Evolutionary conservation across 805 yeast genomes (phyloP).

Genomic region (Komagataella phaffii): DNA sequence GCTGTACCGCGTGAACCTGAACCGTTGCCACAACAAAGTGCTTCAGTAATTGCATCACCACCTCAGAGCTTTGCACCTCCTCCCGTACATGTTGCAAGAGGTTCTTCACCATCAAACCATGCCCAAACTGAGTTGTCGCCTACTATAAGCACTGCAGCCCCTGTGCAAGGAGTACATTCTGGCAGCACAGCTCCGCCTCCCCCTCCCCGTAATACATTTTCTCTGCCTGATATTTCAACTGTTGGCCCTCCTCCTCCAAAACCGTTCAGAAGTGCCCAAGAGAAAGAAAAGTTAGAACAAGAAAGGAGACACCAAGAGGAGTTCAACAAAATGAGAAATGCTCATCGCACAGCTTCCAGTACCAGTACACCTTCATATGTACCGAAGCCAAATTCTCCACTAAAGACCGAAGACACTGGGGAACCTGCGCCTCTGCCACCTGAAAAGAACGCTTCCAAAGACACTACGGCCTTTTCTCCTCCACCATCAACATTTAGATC

Average conservation of each 20-base stretch:
- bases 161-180: not conserved
- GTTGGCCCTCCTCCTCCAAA: constrained; percentile 34
- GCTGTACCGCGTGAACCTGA: not conserved
- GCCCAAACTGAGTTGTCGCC: not conserved
- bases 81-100: constrained; percentile 20
- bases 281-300: not conserved
- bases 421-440: not conserved
- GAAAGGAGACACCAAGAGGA: not conserved
- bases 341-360: not conserved
- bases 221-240: constrained; percentile 13
- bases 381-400: not conserved
- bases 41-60: not conserved
- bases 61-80: constrained; percentile 19
- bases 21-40: not conserved
- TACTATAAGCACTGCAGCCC: not conserved
- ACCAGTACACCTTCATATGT: not conserved
- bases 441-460: not conserved
- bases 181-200: not conserved
- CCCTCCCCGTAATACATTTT: not conserved
- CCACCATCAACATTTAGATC: not conserved
- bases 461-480: not conserved
- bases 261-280: constrained; percentile 7
- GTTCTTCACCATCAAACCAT: not conserved
- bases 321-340: not conserved
- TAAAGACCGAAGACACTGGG: not conserved